Base-by-base conservation (phyloP, 2,329 filamentous ascomycete genomes). In the Cladosporium sp. region DNA sequence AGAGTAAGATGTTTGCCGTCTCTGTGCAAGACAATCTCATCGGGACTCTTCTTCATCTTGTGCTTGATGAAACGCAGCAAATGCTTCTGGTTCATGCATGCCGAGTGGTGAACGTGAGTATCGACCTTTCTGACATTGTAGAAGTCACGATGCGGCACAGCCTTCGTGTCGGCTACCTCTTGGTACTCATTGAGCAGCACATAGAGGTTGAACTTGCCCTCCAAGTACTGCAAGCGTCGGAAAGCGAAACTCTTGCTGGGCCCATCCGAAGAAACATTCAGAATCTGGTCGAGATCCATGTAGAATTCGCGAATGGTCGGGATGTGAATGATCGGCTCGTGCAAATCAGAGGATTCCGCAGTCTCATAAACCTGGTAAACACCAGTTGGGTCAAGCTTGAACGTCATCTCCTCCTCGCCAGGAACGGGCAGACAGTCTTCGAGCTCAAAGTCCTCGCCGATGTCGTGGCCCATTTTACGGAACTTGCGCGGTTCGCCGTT, bases 61-160 rank as follows among this genome's bases (percentile, higher is more conserved):
- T 93, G 97, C 80, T 99, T 99, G 83, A 99, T 99, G 80, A 99
- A 99, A 64, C 95, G 92, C 67, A 99, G 83, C 65, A 99, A 81
- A 84, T 99, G 95, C 80, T 99, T 99, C 79, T 99, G 95, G 76
- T 99, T 99, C 95, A 99, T 99, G 78, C 95, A 99, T 28, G 95
- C 95, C 18, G 95, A 99, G 78, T 99, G 95, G 77, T 99, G 95
- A 72, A 99, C 95, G 84, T 99, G 95, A 10, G 95, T 99, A 76
- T 99, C 95, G 60, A 99, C 95, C 78, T 99, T 99, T 76, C 95
- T 87, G 58, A 99, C 95, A 75, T 99, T 99, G 83, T 99, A 99
- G 76, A 99, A 99, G 79, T 99, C 95, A 81, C 95, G 89, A 79
- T 99, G 95, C 2, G 95, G 95, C 64, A 98, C 95, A 73, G 91